Conservation (phyloP, 2,329 filamentous ascomycete genomes). For the Albophoma yamanashiensis region DNA sequence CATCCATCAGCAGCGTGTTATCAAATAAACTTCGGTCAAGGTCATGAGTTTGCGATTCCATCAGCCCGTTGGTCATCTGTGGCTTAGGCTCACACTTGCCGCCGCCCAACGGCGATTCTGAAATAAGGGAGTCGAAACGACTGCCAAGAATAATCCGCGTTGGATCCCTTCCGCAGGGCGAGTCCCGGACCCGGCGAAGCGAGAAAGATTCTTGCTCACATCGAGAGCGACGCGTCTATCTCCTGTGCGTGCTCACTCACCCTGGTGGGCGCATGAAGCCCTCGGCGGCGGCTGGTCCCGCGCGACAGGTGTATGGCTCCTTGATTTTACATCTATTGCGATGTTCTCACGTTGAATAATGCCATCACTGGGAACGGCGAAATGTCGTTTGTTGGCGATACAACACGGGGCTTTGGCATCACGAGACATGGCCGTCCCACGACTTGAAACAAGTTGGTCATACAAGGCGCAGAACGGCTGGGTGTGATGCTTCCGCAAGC, state of each 20-base stretch:
- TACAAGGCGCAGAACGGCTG: background rate
- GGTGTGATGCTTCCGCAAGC: background rate
- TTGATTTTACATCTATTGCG: background rate
- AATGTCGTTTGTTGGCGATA: background rate
- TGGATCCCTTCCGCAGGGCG: background rate
- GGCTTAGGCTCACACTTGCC: background rate
- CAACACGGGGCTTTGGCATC: background rate
- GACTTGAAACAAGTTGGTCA: background rate
- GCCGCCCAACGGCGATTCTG: background rate
- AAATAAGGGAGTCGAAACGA: background rate
- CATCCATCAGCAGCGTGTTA: background rate
- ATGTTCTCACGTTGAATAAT: background rate
- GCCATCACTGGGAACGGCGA: background rate
- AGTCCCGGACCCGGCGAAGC: background rate
- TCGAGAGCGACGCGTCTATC: background rate
- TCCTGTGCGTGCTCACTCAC: background rate
- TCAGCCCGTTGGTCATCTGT: background rate
- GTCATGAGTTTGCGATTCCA: background rate
- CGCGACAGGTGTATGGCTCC: background rate
- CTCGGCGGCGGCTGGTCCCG: background rate
- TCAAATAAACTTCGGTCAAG: background rate
- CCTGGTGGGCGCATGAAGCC: background rate
- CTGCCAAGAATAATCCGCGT: background rate
- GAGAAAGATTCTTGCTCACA: background rate
- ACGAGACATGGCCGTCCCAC: background rate